Conservation (phyloP, 2,329 filamentous ascomycete species). For the Hypoxylon sp. region DNA sequence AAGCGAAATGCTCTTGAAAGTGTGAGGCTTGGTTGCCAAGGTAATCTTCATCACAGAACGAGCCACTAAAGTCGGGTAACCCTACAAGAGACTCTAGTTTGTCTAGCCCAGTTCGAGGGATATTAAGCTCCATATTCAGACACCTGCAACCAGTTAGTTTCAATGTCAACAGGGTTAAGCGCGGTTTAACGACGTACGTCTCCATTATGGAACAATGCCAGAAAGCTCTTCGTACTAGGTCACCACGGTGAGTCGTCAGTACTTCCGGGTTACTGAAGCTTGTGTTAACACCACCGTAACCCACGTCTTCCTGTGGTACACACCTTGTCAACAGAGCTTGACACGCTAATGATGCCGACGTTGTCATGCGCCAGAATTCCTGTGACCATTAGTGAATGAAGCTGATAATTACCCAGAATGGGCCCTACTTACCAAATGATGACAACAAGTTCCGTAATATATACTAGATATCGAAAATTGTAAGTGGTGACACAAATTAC, state of each 20-base stretch:
- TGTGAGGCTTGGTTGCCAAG: slow-evolving; percentile 66
- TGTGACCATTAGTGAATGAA: slow-evolving; percentile 50
- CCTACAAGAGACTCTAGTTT: slow-evolving; percentile 68
- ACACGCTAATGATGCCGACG: slow-evolving; percentile 70
- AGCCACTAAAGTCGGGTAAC: slow-evolving; percentile 67
- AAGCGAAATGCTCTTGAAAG: slow-evolving; percentile 72
- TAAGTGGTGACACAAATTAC: slow-evolving; percentile 24
- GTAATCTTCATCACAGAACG: slow-evolving; percentile 64
- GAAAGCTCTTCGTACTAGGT: slow-evolving; percentile 68
- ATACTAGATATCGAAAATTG: slow-evolving; percentile 56
- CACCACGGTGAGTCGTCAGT: slow-evolving; percentile 63
- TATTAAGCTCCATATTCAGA: slow-evolving; percentile 71
- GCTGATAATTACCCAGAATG: slow-evolving; percentile 3
- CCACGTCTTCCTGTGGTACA: slow-evolving; percentile 1
- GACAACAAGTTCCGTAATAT: slow-evolving; percentile 68
- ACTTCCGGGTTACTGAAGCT: slow-evolving; percentile 58
- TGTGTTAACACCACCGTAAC: slow-evolving; percentile 32
- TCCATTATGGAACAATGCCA: slow-evolving; percentile 72
- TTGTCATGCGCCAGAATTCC: slow-evolving; percentile 73
- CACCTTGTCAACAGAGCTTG: slow-evolving; percentile 70
- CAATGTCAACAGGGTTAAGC: neutral
- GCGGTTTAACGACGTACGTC: slow-evolving; percentile 57
- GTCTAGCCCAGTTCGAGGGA: slow-evolving; percentile 69
- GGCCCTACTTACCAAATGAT: slow-evolving; percentile 62
- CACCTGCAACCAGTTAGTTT: slow-evolving; percentile 57